Percentiles rank a stretch among this genome's conserved stretches.
Evolutionary conservation across 2,329 filamentous ascomycete genomes (phyloP).

Genomic region (Fragosphaeria purpurea): DNA sequence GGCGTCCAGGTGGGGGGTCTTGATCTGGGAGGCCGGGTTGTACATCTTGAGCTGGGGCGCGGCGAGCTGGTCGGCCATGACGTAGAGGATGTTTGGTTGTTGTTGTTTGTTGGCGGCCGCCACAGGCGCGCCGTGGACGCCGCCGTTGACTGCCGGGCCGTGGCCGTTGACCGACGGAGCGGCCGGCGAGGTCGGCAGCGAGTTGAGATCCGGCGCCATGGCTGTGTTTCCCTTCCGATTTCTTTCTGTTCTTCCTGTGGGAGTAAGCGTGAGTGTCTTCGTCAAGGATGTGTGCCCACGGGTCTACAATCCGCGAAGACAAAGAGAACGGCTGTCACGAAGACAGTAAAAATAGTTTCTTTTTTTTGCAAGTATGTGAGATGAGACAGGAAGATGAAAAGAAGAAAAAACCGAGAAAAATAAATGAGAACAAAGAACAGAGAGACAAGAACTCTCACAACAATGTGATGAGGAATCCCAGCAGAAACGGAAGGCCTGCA

Average conservation of each 20-base stretch:
- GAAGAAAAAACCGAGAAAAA: background rate
- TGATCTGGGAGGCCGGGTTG: constrained; percentile 78
- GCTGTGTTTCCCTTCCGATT: background rate
- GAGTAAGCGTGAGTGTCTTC: background rate
- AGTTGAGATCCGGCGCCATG: constrained; percentile 69
- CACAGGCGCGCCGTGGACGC: background rate
- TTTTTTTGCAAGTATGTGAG: background rate
- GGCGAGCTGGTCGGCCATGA: constrained; percentile 94
- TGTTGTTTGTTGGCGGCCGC: constrained; percentile 18
- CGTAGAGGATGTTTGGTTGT: constrained; percentile 73
- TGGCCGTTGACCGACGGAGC: background rate
- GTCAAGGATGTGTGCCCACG: background rate
- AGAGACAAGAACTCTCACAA: no score
- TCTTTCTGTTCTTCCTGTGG: background rate
- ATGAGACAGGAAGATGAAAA: background rate
- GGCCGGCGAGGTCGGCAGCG: constrained; percentile 48
- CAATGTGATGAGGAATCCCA: no score
- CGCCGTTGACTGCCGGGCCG: no score
- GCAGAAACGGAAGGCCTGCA: no score
- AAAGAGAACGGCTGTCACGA: constrained; percentile 9
- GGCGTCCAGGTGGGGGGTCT: constrained; percentile 80
- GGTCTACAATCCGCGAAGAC: constrained; percentile 5
- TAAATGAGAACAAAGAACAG: no score
- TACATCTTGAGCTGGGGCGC: constrained; percentile 88
- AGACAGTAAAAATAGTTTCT: constrained; percentile 6